A percentile compares a stretch with the other conserved stretches of the same genome.
Evolutionary conservation across 768 basidiomycete species (phyloP).

Genomic region (Leccinellum luteum): DNA sequence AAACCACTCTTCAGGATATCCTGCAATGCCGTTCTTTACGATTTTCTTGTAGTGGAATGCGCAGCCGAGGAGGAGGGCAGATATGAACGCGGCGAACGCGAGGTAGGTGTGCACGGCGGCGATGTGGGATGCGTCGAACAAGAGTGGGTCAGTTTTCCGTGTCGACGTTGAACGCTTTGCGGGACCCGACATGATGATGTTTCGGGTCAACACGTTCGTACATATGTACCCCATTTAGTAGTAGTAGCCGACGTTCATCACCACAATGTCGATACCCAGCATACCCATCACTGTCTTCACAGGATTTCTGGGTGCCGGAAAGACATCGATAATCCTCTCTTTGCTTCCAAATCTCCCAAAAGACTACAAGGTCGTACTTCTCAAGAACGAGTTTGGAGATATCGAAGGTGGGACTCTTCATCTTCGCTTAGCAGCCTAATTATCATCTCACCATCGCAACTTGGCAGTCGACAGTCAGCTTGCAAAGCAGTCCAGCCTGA

Average conservation of each 20-base stretch:
- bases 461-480: conserved; percentile 88
- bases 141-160: conserved; percentile 12
- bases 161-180: conserved; percentile 6
- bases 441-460: conserved; percentile 3
- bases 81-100: conserved; percentile 60
- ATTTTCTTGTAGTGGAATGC: conserved; percentile 78
- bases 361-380: conserved; percentile 83
- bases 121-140: conserved; percentile 50
- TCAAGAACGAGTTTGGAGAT: conserved; percentile 98
- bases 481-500: conserved; percentile 76
- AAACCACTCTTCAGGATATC: conserved; percentile 86
- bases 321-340: conserved; percentile 79
- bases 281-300: conserved; percentile 95
- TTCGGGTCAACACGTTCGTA: background rate
- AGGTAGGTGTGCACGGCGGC: conserved; percentile 65
- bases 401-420: conserved; percentile 61
- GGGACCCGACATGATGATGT: conserved; percentile 17
- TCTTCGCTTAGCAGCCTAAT: background rate
- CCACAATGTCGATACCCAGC: conserved; percentile 17
- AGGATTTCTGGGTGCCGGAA: conserved; percentile 86
- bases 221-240: background rate
- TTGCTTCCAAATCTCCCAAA: conserved; percentile 78
- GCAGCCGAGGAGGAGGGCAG: conserved; percentile 63
- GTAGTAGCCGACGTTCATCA: background rate
- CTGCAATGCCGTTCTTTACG: conserved; percentile 80